These are phyloP conservation scores for Nelumbo lutea DNA, from an alignment of 164 flowering plant species.

Conservation along the genomic window DNA sequence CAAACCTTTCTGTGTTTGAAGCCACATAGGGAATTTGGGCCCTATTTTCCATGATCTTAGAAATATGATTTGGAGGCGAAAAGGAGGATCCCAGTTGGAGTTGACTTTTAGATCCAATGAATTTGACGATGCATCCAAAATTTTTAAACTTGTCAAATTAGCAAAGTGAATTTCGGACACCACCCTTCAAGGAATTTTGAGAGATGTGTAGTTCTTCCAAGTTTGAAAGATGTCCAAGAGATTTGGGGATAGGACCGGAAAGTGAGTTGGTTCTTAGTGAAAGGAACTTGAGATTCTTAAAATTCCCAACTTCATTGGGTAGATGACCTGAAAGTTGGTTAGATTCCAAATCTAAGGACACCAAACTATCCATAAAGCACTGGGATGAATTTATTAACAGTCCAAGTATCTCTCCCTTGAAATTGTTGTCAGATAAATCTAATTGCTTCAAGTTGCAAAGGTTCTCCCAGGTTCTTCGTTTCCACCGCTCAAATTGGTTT, in stretches of 20 bases:
- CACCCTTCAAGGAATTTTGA: not conserved
- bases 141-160: not conserved
- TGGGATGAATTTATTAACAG: not conserved
- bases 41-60: too few species aligned
- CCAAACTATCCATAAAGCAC: not conserved
- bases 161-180: conserved; percentile 1
- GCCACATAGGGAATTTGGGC: not conserved
- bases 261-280: not conserved
- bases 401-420: not conserved
- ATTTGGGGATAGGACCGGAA: not conserved
- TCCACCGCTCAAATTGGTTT: too few species aligned
- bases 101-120: not conserved
- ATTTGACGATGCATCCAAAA: not conserved
- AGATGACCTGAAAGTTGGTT: not conserved
- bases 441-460: not conserved
- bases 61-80: not conserved
- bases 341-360: not conserved
- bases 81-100: not conserved
- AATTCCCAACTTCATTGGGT: not conserved
- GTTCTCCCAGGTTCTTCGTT: not conserved
- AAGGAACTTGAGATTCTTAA: not conserved
- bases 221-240: not conserved
- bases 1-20: not conserved
- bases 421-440: not conserved
- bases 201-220: not conserved